Evolutionary conservation across 2,329 filamentous ascomycete species (phyloP).

Genomic region (Pezizomycotina sp.): DNA sequence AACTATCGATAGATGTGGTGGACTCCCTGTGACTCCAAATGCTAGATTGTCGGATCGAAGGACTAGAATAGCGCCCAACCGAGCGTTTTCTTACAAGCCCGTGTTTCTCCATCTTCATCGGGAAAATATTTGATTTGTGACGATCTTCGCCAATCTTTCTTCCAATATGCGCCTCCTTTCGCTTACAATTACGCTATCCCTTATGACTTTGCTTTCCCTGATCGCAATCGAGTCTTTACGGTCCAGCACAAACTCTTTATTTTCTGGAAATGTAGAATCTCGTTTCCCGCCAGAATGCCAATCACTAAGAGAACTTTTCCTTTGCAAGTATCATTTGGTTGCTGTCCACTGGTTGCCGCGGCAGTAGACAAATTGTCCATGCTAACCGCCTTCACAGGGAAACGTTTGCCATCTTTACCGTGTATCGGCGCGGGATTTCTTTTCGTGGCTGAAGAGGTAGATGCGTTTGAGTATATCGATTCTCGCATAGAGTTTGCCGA

Average conservation of each 20-base stretch:
- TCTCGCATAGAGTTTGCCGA: no score
- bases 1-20: slow-evolving; percentile 15
- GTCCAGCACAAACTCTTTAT: slow-evolving; percentile 3
- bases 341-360: no score
- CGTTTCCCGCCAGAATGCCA: no score
- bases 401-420: slow-evolving; percentile 15
- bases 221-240: slow-evolving; percentile 2
- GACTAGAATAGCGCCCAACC: slow-evolving; percentile 16
- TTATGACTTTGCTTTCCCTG: not conserved
- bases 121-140: no score
- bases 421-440: no score
- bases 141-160: slow-evolving; percentile 9
- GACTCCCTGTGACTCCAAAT: slow-evolving; percentile 13
- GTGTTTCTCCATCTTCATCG: slow-evolving; percentile 9
- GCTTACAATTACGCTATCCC: slow-evolving; percentile 3
- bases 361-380: slow-evolving; percentile 17
- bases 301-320: no score
- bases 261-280: no score
- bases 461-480: no score
- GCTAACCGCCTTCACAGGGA: slow-evolving; percentile 16
- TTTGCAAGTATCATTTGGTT: no score
- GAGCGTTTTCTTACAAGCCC: slow-evolving; percentile 10
- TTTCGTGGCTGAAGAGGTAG: no score
- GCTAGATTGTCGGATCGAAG: slow-evolving; percentile 10
- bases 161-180: slow-evolving; percentile 9